Evolutionary conservation across 2,329 filamentous ascomycete genomes (phyloP), one percentile per base, ranked within the genome.

Genomic region (Pyrenochaeta sp.): DNA sequence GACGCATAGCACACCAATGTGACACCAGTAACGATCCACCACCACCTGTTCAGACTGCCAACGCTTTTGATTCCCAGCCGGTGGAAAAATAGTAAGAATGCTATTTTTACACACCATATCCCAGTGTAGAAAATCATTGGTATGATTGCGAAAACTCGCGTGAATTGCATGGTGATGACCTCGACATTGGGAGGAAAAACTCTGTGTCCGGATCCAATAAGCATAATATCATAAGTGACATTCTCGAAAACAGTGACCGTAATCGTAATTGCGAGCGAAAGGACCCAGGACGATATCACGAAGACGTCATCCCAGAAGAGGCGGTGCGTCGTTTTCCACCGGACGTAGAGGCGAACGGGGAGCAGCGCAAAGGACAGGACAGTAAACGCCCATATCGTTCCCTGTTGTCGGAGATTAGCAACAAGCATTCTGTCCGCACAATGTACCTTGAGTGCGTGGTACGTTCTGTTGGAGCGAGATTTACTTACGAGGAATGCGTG

Each of bases 401-500:
- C 51, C 51, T 54, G 29, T 18, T n/a, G 35, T 7, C 18, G 12
- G 15, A 30, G 2, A 31, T 43, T 17, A 36, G 33, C n/a, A 17
- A 15, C 14, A 4, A 36, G 33, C 17, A 27, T 27, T 4, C 4
- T 27, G 23, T 4, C 23, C 4, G 9, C 4, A 27, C 9, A 9
- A 9, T 5, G 23, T 27, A 27, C 4, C 9, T 9, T 5, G 9
- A 27, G 23, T 27, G 23, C 9, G 9, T 4, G 9, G 23, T 9
- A 27, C 4, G 9, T 5, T 27, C 4, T 27, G 23, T 9, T 27
- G 23, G 23, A 15, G 33, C 17, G 3, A 17, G 7, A n/a, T 7
- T 87, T 40, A n/a, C 37, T 40, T 40, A 40, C 37, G n/a, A 40
- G 37, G 18, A 4, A 40, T 6, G 15, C 18, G 9, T 40, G 15